Evolutionary conservation across 2,329 filamentous ascomycete genomes (phyloP).

Genomic region (Sporothrix phasma): DNA sequence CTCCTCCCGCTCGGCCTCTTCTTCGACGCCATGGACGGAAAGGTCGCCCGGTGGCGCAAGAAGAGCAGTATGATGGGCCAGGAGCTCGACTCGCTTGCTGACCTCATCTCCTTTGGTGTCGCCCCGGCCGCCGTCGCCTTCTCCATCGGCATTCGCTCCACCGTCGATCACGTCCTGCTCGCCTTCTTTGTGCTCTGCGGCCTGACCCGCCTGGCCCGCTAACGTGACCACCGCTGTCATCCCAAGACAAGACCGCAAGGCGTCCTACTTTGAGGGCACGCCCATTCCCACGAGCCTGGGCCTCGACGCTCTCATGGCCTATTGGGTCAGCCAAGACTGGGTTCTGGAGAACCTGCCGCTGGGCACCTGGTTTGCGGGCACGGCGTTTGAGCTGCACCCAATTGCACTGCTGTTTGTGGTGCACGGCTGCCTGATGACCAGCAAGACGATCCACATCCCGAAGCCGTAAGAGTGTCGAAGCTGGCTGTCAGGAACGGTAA

Average conservation of each 20-base stretch:
- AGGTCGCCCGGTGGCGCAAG: constrained; percentile 89
- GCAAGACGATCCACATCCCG: constrained; percentile 87
- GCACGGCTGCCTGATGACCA: constrained; percentile 92
- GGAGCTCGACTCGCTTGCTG: constrained; percentile 89
- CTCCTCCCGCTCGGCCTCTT: constrained; percentile 91
- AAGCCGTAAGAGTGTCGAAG: constrained; percentile 53
- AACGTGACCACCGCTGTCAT: constrained; percentile 87
- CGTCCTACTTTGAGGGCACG: constrained; percentile 91
- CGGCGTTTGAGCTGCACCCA: constrained; percentile 73
- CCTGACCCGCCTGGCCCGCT: constrained; percentile 83
- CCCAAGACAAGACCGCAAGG: constrained; percentile 85
- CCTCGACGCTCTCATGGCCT: constrained; percentile 76
- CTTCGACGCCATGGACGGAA: constrained; percentile 97
- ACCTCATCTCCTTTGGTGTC: constrained; percentile 92
- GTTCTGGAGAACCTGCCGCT: constrained; percentile 68
- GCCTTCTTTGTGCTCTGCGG: constrained; percentile 91
- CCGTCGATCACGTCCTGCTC: constrained; percentile 68
- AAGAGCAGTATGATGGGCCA: constrained; percentile 98
- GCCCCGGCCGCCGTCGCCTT: constrained; percentile 82
- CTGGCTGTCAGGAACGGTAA: too few species aligned
- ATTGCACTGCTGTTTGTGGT: constrained; percentile 68
- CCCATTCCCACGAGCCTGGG: constrained; percentile 85
- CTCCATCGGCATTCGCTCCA: constrained; percentile 75
- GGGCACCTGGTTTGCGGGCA: constrained; percentile 58
- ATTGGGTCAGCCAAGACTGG: constrained; percentile 76